These are phyloP conservation scores for Flaveria bidentis DNA, from an alignment of 129 eudicot genomes.

Conservation along the genomic window DNA sequence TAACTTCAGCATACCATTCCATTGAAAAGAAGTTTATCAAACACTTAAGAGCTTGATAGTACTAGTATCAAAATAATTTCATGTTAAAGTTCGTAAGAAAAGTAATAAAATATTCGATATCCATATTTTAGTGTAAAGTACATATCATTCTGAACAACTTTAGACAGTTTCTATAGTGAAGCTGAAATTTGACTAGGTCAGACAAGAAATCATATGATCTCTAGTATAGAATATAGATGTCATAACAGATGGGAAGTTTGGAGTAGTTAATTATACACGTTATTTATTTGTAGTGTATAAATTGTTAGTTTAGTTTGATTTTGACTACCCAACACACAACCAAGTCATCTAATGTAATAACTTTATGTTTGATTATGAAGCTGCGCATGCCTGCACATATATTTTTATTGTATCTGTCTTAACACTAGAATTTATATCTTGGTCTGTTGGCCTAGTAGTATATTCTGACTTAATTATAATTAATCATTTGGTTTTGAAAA, in stretches of 20 bases:
- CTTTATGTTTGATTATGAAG: background rate
- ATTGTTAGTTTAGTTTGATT: background rate
- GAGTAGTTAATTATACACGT: background rate
- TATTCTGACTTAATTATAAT: background rate
- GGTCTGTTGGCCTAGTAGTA: background rate
- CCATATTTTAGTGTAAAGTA: background rate
- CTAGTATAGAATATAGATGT: background rate
- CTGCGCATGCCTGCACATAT: background rate
- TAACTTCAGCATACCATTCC: background rate
- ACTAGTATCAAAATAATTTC: background rate
- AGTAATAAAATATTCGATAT: background rate
- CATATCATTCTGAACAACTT: background rate
- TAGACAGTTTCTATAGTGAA: background rate
- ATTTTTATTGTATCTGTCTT: background rate
- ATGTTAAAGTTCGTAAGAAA: background rate
- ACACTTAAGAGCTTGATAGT: background rate
- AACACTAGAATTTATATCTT: background rate
- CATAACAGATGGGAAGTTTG: background rate
- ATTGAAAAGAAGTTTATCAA: background rate
- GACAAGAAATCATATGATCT: background rate
- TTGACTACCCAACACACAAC: background rate
- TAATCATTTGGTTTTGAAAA: background rate
- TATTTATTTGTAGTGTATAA: background rate
- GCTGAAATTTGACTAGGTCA: background rate
- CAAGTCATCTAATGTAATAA: background rate